phyloP scores from a whole-genome alignment of 2,329 filamentous ascomycete genomes.

The Pseudofabraea citricarpa region DNA sequence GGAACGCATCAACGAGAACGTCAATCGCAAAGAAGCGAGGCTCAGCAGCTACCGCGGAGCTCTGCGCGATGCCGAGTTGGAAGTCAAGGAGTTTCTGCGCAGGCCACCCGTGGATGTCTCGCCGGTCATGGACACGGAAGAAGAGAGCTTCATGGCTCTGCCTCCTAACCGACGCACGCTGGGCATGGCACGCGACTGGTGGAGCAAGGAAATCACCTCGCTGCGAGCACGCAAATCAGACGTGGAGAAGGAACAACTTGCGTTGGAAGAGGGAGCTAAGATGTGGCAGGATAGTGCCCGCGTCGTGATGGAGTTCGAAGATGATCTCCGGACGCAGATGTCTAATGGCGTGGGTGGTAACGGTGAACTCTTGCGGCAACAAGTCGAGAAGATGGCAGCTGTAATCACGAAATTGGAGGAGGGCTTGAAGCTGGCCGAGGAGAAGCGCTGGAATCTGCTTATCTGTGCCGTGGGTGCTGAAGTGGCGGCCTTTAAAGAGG shows the following conservation, averaged over 20 bases:
- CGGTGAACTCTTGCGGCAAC: slow-evolving; percentile 39
- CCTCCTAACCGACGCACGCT: slow-evolving; percentile 61
- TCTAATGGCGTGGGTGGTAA: slow-evolving; percentile 33
- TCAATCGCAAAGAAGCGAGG: slow-evolving; percentile 64
- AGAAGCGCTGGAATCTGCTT: slow-evolving; percentile 66
- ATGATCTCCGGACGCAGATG: slow-evolving; percentile 53
- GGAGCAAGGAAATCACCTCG: slow-evolving; percentile 56
- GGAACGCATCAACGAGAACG: slow-evolving; percentile 55
- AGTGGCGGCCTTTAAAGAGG: slow-evolving; percentile 60
- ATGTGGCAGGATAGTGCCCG: slow-evolving; percentile 61
- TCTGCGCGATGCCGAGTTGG: slow-evolving; percentile 58
- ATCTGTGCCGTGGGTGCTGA: slow-evolving; percentile 74
- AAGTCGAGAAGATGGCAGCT: slow-evolving; percentile 50
- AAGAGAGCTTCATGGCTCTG: slow-evolving; percentile 47
- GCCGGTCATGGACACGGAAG: slow-evolving; percentile 24
- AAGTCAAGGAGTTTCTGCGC: slow-evolving; percentile 54
- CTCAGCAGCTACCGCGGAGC: slow-evolving; percentile 67
- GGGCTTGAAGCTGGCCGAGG: slow-evolving; percentile 50
- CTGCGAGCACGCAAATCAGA: slow-evolving; percentile 49
- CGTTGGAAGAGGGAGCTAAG: slow-evolving; percentile 61
- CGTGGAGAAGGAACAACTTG: slow-evolving; percentile 56
- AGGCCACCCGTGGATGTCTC: slow-evolving; percentile 40
- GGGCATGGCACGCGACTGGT: slow-evolving; percentile 68
- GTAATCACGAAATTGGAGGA: slow-evolving; percentile 52
- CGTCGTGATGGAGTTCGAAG: slow-evolving; percentile 61